phyloP scores from a whole-genome alignment of 176 grass and related monocot genomes.

The Cocos nucifera region DNA sequence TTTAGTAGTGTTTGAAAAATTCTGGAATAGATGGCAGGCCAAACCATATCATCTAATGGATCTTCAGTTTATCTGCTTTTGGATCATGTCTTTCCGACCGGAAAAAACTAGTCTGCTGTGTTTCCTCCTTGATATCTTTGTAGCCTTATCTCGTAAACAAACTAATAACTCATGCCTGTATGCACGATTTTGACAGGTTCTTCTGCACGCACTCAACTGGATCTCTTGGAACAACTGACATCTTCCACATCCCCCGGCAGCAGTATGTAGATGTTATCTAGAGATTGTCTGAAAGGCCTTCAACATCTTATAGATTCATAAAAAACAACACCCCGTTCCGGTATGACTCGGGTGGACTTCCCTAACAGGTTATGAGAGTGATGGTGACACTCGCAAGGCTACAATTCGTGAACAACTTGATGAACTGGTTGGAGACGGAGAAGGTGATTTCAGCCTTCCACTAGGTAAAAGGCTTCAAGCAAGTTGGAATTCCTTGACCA shows the following conservation, averaged over 20 bases:
- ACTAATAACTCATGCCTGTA: background rate
- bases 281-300: background rate
- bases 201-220: constrained; percentile 57
- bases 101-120: too few relatives aligned
- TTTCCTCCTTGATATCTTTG: too few relatives aligned
- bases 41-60: too few relatives aligned
- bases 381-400: background rate
- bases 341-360: background rate
- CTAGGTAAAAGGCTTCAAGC: constrained; percentile 70
- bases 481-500: constrained; percentile 46
- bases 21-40: too few relatives aligned
- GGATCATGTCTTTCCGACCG: too few relatives aligned
- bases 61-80: too few relatives aligned
- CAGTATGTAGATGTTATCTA: constrained; percentile 22
- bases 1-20: too few relatives aligned
- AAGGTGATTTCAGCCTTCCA: constrained; percentile 62
- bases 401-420: constrained; percentile 65
- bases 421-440: constrained; percentile 36
- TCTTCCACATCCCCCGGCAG: constrained; percentile 30
- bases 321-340: background rate
- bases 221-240: constrained; percentile 82
- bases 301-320: background rate
- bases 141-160: too few relatives aligned
- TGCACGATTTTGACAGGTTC: constrained; percentile 36
- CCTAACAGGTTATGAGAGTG: constrained; percentile 27